phyloP scores from a whole-genome alignment of 345 rosid species.

The Eucalyptus brandiana region DNA sequence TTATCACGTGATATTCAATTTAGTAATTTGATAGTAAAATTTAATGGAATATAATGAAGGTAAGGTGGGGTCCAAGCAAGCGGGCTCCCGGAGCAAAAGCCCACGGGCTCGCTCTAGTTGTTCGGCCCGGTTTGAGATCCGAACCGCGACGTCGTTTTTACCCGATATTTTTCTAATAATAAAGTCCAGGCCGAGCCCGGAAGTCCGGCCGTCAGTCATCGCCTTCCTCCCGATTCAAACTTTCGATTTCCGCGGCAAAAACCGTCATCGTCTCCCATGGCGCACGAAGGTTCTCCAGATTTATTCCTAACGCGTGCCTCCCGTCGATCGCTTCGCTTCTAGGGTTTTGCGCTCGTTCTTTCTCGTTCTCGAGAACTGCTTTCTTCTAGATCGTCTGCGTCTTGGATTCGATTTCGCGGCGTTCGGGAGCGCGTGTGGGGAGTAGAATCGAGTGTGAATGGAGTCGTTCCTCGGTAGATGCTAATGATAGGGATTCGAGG shows the following conservation, averaged over 20 bases:
- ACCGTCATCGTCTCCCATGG: not conserved
- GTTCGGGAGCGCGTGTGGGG: not conserved
- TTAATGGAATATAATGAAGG: no score
- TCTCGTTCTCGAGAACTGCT: not conserved
- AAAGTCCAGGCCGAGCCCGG: not conserved
- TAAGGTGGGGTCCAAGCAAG: no score
- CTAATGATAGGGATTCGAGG: not conserved
- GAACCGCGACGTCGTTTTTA: not conserved
- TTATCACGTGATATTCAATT: accelerated
- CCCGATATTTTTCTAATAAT: not conserved
- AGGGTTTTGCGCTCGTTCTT: not conserved
- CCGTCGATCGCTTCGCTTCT: not conserved
- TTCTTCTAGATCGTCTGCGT: not conserved
- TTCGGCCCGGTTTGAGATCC: not conserved
- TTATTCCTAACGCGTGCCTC: no score
- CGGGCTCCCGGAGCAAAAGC: not conserved
- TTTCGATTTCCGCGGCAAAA: constrained; percentile 14
- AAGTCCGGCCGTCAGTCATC: not conserved
- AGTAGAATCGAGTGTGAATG: not conserved
- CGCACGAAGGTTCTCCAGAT: not conserved
- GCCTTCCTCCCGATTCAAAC: not conserved
- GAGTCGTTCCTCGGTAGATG: not conserved
- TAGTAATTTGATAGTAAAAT: no score
- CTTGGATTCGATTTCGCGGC: not conserved
- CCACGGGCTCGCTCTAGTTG: not conserved